Conservation (phyloP, 371 early-diverging fungal species). For the Mucor piriformis region DNA sequence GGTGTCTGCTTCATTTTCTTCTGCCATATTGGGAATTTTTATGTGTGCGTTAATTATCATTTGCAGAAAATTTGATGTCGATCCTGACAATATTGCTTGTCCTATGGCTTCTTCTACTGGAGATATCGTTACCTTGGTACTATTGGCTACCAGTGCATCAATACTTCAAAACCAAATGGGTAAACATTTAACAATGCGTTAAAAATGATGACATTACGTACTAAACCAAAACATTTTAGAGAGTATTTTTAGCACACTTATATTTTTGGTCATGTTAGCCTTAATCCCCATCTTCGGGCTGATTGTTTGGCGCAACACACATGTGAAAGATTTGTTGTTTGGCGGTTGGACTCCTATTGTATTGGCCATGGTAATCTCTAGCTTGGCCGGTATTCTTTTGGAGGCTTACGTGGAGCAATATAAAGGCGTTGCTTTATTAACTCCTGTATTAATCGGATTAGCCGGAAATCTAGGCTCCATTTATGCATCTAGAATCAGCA, state of each 20-base stretch:
- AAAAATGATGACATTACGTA: not conserved
- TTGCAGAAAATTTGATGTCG: constrained; percentile 65
- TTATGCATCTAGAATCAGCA: constrained; percentile 81
- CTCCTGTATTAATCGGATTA: constrained; percentile 76
- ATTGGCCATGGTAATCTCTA: constrained; percentile 76
- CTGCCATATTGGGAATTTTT: constrained; percentile 71
- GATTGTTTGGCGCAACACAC: constrained; percentile 61
- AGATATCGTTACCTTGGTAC: constrained; percentile 70
- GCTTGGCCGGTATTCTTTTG: constrained; percentile 77
- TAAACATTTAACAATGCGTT: constrained; percentile 26
- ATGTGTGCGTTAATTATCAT: constrained; percentile 70
- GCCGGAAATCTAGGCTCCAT: constrained; percentile 85
- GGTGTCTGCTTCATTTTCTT: constrained; percentile 72
- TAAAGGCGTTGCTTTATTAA: constrained; percentile 76
- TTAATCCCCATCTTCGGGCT: constrained; percentile 60
- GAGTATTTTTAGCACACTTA: constrained; percentile 51
- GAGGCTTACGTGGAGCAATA: constrained; percentile 73
- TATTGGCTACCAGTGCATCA: constrained; percentile 56
- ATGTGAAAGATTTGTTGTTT: constrained; percentile 64
- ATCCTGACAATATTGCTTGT: constrained; percentile 76
- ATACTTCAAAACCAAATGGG: constrained; percentile 50
- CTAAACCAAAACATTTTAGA: constrained; percentile 18
- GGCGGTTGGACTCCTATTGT: constrained; percentile 81
- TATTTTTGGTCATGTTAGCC: constrained; percentile 47
- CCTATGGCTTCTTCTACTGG: constrained; percentile 76